Conservation (phyloP, 116 monocot species). For the Phalaenopsis hybrid region DNA sequence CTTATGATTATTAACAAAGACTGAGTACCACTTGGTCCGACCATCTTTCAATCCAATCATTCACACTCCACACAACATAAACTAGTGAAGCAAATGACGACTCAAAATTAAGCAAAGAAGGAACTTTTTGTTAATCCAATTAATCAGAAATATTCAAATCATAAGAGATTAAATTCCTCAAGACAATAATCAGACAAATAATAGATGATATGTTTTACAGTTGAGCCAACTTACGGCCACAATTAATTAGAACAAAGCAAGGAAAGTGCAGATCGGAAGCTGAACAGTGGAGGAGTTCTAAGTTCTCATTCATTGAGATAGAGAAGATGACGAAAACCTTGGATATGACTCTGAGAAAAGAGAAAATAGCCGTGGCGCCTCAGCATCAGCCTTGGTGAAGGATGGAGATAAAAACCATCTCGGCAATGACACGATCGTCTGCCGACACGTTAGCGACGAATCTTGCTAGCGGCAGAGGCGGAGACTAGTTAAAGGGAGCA, state of each 20-base stretch:
- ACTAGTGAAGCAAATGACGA: not conserved
- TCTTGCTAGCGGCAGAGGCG: not conserved
- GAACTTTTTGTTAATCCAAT: not conserved
- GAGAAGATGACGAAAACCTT: not conserved
- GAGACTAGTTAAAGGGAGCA: conserved; percentile 11
- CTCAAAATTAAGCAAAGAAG: not conserved
- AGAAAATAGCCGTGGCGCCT: conserved; percentile 22
- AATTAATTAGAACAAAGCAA: not conserved
- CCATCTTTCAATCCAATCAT: not conserved
- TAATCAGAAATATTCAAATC: not conserved
- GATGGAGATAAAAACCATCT: conserved; percentile 40
- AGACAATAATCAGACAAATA: not conserved
- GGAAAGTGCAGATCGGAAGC: not conserved
- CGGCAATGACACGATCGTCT: conserved; percentile 11
- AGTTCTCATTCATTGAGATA: not conserved
- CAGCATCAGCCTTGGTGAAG: conserved; percentile 25
- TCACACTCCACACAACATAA: not conserved
- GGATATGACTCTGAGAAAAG: conserved; percentile 32
- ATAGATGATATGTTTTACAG: conserved; percentile 8
- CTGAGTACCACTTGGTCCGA: not conserved
- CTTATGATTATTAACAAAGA: not conserved
- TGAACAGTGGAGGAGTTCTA: not conserved
- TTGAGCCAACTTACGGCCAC: not conserved
- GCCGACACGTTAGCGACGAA: conserved; percentile 1
- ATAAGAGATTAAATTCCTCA: not conserved